Base-by-base conservation (phyloP, 805 yeast species). In the Diddensiella santjacobensis region DNA sequence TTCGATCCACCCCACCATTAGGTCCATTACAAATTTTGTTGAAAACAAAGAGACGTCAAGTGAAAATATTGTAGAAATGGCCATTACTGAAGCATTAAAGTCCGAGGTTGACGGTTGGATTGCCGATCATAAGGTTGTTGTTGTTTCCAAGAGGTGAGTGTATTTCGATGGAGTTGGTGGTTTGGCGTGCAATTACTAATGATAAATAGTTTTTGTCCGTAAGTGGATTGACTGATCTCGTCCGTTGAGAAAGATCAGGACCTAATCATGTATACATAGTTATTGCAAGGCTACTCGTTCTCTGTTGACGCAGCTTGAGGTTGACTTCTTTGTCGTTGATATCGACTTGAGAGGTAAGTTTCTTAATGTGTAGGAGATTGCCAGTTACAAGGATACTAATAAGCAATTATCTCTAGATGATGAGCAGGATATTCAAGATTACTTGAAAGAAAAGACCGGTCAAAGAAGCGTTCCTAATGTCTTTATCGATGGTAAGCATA, bases 391-490 rank as follows among this genome's bases (percentile, higher is more conserved):
- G n/a, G n/a, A n/a, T n/a, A n/a, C n/a, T n/a, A n/a, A n/a, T n/a
- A n/a, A n/a, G n/a, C 15, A 22, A 57, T 35, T 35, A 10, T 13
- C 18, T 35, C 8, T 10, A 50, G 75, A 69, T 11, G 90, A 88
- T 52, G 98, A 97, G 49, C 71, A 72, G 42, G 95, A 84, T 30
- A 80, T 90, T 60, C 97, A 90, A 72, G 83, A 73, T 46, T 95
- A 93, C 56, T 75, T 91, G 51, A 67, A 65, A 44, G 81, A 86
- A 64, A 68, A 88, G 51, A 84, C 95, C 40, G 96, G 96, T 53
- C 98, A 93, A 75, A 78, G 83, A 59, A 88, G 97, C 39, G 98
- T 93, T 54, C 99, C 99, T 55, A 90, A 85, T 67, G 78, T 91
- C 58, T 93, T 83, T 72, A 89, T 91, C 66, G 80, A 76, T 42